phyloP scores from a whole-genome alignment of 805 yeast genomes.

The Hyphopichia homilentoma region DNA sequence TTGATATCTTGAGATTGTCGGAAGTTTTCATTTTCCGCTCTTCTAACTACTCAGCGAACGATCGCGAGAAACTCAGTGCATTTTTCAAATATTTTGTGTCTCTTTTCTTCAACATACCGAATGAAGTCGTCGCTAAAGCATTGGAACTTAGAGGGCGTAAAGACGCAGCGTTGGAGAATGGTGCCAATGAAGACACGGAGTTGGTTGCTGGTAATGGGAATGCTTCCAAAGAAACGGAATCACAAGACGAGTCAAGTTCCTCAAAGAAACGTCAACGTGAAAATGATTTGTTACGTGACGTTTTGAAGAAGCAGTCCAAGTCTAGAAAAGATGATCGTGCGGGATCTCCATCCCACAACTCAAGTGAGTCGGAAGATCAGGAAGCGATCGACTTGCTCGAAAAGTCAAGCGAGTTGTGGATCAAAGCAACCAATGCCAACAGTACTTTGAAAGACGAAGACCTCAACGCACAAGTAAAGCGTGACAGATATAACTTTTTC shows the following conservation, averaged over 20 bases:
- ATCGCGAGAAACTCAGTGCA: conserved; percentile 70
- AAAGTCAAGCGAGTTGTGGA: conserved; percentile 41
- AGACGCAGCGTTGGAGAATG: conserved; percentile 7
- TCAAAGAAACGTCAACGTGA: conserved; percentile 52
- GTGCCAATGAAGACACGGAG: conserved; percentile 8
- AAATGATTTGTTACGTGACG: conserved; percentile 56
- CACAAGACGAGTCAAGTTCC: conserved; percentile 12
- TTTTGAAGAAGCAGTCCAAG: conserved; percentile 49
- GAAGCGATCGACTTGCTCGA: conserved; percentile 29
- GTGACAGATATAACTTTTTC: conserved; percentile 71
- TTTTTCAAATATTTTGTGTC: conserved; percentile 69
- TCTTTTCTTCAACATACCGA: conserved; percentile 63
- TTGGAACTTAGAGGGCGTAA: conserved; percentile 17
- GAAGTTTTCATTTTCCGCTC: conserved; percentile 63
- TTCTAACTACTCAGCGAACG: conserved; percentile 74
- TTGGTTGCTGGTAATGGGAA: conserved; percentile 13
- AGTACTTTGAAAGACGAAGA: conserved; percentile 24
- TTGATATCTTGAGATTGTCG: conserved; percentile 69
- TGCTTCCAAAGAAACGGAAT: conserved; percentile 4
- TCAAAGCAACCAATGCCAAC: conserved; percentile 31
- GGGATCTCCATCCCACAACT: conserved; percentile 23
- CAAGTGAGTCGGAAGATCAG: conserved; percentile 30
- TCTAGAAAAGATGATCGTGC: conserved; percentile 32
- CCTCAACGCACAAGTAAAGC: conserved; percentile 23
- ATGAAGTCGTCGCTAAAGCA: conserved; percentile 44